Percentiles rank a stretch among this genome's conserved stretches.
These are phyloP conservation scores for Phytophthora europaea DNA, from an alignment of 352 stramenopile species.

Conservation along the genomic window DNA sequence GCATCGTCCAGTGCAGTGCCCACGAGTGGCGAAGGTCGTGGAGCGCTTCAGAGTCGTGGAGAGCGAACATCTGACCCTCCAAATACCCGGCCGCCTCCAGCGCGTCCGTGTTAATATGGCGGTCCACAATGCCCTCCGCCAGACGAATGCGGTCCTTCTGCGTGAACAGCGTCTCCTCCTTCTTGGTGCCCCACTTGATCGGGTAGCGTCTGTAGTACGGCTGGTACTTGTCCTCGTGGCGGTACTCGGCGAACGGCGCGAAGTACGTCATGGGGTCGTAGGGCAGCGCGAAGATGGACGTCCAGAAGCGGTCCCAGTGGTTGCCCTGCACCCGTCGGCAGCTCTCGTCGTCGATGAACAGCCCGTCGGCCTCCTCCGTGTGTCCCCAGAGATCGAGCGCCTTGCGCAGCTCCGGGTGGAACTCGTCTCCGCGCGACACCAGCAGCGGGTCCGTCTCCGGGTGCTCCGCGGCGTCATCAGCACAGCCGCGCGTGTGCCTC, in stretches of 20 bases:
- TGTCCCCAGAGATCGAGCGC: constrained; percentile 76
- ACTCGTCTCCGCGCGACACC: constrained; percentile 65
- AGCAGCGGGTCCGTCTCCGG: constrained; percentile 85
- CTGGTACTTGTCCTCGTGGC: constrained; percentile 75
- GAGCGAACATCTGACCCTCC: constrained; percentile 85
- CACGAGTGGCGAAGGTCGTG: constrained; percentile 77
- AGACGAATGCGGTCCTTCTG: constrained; percentile 88
- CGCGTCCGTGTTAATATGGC: constrained; percentile 82
- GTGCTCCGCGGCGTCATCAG: constrained; percentile 42
- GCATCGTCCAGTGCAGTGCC: constrained; percentile 80
- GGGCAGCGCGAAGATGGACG: constrained; percentile 65
- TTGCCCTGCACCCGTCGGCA: constrained; percentile 38
- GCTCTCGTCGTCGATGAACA: constrained; percentile 62
- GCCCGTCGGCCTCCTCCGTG: constrained; percentile 78
- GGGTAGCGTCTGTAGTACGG: constrained; percentile 86
- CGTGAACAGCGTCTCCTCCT: constrained; percentile 82
- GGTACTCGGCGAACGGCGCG: constrained; percentile 81
- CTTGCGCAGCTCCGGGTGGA: constrained; percentile 65
- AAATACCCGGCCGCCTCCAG: constrained; percentile 65
- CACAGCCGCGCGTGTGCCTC: constrained; percentile 54
- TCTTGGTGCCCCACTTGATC: constrained; percentile 74
- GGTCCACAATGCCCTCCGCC: constrained; percentile 71
- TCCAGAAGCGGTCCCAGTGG: constrained; percentile 54
- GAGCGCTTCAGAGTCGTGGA: constrained; percentile 83
- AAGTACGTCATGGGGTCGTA: constrained; percentile 89